Conservation (phyloP, 2,329 filamentous ascomycete species). For the Verticillium nubilum region DNA sequence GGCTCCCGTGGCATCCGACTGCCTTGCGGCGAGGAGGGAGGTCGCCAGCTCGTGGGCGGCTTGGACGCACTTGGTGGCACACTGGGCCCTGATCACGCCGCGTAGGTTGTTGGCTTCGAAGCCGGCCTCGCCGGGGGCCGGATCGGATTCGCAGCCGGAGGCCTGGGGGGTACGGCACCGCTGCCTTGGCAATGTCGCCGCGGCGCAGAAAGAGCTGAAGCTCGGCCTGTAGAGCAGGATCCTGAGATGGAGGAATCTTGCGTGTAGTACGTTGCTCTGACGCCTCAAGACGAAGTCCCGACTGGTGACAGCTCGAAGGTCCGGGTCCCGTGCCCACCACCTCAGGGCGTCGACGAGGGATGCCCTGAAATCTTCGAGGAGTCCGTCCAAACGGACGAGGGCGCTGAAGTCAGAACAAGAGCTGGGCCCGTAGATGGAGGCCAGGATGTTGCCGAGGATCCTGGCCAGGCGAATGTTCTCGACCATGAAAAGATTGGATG, state of each 20-base stretch:
- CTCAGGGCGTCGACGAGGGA: slow-evolving; percentile 2
- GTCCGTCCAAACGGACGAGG: slow-evolving; percentile 3
- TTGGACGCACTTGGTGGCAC: slow-evolving; percentile 22
- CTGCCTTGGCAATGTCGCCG: no score
- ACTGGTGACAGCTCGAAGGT: background rate
- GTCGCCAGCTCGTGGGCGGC: slow-evolving; percentile 22
- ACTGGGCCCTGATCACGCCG: slow-evolving; percentile 19
- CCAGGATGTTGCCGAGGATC: slow-evolving; percentile 21
- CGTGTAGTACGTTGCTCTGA: background rate
- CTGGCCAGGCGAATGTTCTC: slow-evolving; percentile 12
- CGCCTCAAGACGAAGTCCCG: slow-evolving; percentile 6
- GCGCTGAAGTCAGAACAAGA: slow-evolving; percentile 3
- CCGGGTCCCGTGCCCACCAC: background rate
- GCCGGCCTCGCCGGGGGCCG: background rate
- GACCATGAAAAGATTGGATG: slow-evolving; percentile 10
- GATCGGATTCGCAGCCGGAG: no score
- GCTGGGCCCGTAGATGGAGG: slow-evolving; percentile 22
- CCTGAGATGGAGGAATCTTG: slow-evolving; percentile 19
- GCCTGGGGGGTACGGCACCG: no score
- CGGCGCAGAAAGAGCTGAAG: slow-evolving; percentile 24
- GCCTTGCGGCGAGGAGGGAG: slow-evolving; percentile 21
- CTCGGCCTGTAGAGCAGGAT: slow-evolving; percentile 26
- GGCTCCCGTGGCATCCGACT: slow-evolving; percentile 17
- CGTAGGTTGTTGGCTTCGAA: slow-evolving; percentile 11
- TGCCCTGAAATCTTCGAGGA: slow-evolving; percentile 6